Evolutionary conservation across 2,329 filamentous ascomycete genomes (phyloP), one percentile per base, ranked within the genome.

Genomic region (Cytospora schulzeri): DNA sequence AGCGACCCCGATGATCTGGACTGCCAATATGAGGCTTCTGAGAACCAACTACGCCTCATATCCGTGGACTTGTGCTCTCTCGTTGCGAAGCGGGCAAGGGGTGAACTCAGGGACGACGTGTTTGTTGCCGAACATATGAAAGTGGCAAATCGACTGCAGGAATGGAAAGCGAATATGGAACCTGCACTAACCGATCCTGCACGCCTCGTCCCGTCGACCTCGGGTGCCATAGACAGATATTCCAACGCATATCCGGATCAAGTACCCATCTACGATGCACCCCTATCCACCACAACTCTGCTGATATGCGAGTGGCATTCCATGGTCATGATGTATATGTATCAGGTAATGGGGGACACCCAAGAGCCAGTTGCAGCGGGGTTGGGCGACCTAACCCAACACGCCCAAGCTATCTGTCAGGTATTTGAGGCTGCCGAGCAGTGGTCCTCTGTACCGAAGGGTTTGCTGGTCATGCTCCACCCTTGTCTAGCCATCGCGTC

Each of bases 31-130:
- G 88, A 91, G 70, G 83, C 86, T 28, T 85, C 86, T 48, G 84
- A 88, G 35, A 85, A 90, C 1, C 82, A 84, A 33, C 82, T 91
- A 60, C 86, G 91, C 17, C 79, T 93, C 17, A 86, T 96, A 33
- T 91, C 90, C 1, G 87, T 90, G 73, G 92, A 97, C 65, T 90
- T 96, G 79, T 88, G 92, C 1, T 82, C 90, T 15, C 80, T 97
- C 2, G 92, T 93, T 73, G 88, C 91, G 0, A 85, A 84, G 68
- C 85, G 88, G 52, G 85, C 83, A 31, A 86, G 86, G 66, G 85
- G 86, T 15, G 83, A 88, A 66, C 84, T 96, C 56, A 79, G 81
- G 0, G 80, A 84, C 4, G 84, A 90, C 38, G 83, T 87, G 12
- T 96, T 94, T 71, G 75, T 81, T 29, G 72, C 73, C 2, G 87